phyloP scores from a whole-genome alignment of 371 early-diverging fungal genomes.

The Mucor velutinosus region DNA sequence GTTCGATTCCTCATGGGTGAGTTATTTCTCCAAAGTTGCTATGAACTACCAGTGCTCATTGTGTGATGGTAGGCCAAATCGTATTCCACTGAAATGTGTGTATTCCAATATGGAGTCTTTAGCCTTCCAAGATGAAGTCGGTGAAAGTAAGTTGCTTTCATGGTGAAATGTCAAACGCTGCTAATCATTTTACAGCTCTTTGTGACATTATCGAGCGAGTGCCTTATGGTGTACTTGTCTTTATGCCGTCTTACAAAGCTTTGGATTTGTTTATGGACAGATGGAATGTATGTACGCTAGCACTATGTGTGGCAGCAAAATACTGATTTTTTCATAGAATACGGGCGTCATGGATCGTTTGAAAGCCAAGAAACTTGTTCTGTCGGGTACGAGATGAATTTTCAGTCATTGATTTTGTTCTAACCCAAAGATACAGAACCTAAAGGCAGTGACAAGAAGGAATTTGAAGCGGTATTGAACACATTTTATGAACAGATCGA shows the following conservation, averaged over 20 bases:
- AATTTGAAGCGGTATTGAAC: conserved; percentile 58
- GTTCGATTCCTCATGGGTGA: conserved; percentile 50
- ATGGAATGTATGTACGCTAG: conserved; percentile 36
- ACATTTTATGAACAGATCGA: conserved; percentile 48
- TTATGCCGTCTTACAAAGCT: conserved; percentile 63
- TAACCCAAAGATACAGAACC: conserved; percentile 39
- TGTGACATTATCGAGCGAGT: conserved; percentile 43
- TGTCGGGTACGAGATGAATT: conserved; percentile 23
- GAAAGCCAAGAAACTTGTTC: conserved; percentile 27
- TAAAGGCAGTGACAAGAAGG: conserved; percentile 41
- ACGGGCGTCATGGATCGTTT: conserved; percentile 44
- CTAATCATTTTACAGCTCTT: conserved; percentile 32
- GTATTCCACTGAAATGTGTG: conserved; percentile 46
- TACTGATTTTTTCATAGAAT: conserved; percentile 6
- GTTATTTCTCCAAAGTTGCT: background rate
- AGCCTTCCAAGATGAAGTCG: conserved; percentile 73
- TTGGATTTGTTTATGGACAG: conserved; percentile 55
- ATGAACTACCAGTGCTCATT: background rate
- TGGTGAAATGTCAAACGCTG: too few species aligned
- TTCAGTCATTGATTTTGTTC: background rate
- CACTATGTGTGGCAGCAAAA: background rate
- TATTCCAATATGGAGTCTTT: conserved; percentile 52
- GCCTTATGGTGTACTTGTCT: conserved; percentile 69
- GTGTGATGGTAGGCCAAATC: conserved; percentile 36
- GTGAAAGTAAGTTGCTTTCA: conserved; percentile 32